Base-by-base conservation (phyloP, 2,329 filamentous ascomycete genomes). In the Lasiodiplodia gonubiensis region DNA sequence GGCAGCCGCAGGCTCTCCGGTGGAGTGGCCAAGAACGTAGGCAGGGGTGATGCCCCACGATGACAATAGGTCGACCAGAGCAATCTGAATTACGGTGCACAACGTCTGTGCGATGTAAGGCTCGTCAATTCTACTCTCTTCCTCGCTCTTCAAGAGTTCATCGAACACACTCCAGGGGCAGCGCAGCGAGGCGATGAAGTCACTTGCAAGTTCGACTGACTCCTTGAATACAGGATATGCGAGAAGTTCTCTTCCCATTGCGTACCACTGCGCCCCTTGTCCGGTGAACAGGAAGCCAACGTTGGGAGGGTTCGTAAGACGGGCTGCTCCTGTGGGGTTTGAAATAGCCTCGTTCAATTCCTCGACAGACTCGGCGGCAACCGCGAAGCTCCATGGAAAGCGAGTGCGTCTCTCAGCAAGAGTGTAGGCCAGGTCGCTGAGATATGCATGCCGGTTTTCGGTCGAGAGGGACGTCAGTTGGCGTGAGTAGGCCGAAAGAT, bases 271-370 rank as follows among this genome's bases (percentile, higher is more conserved):
- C 8, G 78, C 78, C 4, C 78, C 78, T 59, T 80, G 77, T 0
- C 78, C 78, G 3, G 78, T 79, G 63, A 80, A 80, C 11, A 80
- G 71, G 61, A 78, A 79, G 8, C 69, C 74, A 12, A 80, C 35
- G 11, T 21, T 52, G 14, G 49, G 37, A 12, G 14, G 25, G 14
- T 18, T 14, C n/a, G 10, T 25, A 5, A 42, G 23, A 10, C 60
- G 27, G 12, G 53, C 16, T 52, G 82, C 78, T 23, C 67, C 69
- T 2, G 69, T 5, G 18, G 30, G 30, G n/a, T 37, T 12, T 12
- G 46, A 51, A 27, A 54, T 35, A 18, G 48, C 37, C 33, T 51
- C 10, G 14, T n/a, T 27, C 33, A 27, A 16, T 33, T 49, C n/a
- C 30, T 33, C 18, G 48, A 46, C n/a, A 35, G 42, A 42, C 23